phyloP scores from a whole-genome alignment of 179 eudicot genomes.

The Camellia oleifera region DNA sequence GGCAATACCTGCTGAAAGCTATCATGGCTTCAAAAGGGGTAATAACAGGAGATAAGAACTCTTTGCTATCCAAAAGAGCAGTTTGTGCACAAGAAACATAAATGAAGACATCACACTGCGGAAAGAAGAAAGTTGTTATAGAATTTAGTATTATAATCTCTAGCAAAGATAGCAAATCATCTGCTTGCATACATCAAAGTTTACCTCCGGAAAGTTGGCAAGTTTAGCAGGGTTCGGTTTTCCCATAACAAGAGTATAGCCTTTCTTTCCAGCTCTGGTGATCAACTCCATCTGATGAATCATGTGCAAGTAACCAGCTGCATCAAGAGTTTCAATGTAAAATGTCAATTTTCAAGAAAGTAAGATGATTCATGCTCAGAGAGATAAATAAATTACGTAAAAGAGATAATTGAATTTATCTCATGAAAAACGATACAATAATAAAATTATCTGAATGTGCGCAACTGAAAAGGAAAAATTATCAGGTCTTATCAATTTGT shows the following conservation, averaged over 20 bases:
- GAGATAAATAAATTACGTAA: background rate
- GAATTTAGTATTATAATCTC: slow-evolving; percentile 5
- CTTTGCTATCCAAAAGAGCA: slow-evolving; percentile 96
- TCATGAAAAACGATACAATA: no score
- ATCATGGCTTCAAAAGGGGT: slow-evolving; percentile 92
- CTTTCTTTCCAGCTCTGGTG: slow-evolving; percentile 76
- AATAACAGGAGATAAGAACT: slow-evolving; percentile 92
- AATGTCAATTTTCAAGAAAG: slow-evolving; percentile 1
- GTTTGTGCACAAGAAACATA: slow-evolving; percentile 96
- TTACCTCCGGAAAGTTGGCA: slow-evolving; percentile 98
- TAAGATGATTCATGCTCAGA: slow-evolving; percentile 1
- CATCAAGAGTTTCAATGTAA: slow-evolving; percentile 19
- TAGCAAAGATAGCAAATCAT: background rate
- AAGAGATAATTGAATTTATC: background rate
- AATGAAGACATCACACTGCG: slow-evolving; percentile 93
- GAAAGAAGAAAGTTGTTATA: background rate
- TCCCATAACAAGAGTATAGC: slow-evolving; percentile 81
- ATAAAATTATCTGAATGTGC: no score
- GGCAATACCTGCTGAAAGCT: slow-evolving; percentile 75
- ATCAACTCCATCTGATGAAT: slow-evolving; percentile 77
- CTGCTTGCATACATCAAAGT: background rate
- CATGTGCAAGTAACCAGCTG: slow-evolving; percentile 96
- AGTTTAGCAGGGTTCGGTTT: slow-evolving; percentile 96
- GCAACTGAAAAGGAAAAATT: background rate
- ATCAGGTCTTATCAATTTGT: background rate